A percentile compares a stretch with the other conserved stretches of the same genome.
These are phyloP conservation scores for Polysphondylium violaceum DNA, from an alignment of 78 protist species.

Conservation along the genomic window DNA sequence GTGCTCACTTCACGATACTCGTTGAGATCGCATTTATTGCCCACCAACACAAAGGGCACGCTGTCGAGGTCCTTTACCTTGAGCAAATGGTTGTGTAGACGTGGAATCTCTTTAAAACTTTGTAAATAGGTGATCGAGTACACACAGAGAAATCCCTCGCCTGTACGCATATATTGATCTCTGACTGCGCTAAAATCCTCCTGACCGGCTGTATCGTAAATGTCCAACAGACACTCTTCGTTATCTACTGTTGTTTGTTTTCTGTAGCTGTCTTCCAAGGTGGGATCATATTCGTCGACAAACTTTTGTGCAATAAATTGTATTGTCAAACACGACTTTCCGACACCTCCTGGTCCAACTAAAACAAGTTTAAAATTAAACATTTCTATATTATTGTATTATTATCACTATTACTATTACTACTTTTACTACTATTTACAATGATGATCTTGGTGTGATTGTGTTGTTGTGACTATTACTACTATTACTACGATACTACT, in stretches of 20 bases:
- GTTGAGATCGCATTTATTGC: conserved; percentile 94
- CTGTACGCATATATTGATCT: conserved; percentile 83
- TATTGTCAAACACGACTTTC: conserved; percentile 77
- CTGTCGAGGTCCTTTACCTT: conserved; percentile 76
- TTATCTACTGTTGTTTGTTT: conserved; percentile 75
- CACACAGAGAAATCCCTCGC: conserved; percentile 84
- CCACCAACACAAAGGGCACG: conserved; percentile 91
- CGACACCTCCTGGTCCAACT: conserved; percentile 85
- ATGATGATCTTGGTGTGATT: no score
- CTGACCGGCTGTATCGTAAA: conserved; percentile 94
- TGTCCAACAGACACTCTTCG: conserved; percentile 84
- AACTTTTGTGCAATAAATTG: conserved; percentile 79
- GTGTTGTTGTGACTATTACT: no score
- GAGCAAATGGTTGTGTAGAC: conserved; percentile 60
- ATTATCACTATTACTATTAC: no score
- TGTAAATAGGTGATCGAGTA: conserved; percentile 77
- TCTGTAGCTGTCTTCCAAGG: conserved; percentile 75
- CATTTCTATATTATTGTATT: conserved; percentile 27
- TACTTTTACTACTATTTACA: no score
- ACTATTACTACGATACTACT: no score
- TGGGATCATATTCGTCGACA: conserved; percentile 85
- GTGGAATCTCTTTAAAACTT: conserved; percentile 51
- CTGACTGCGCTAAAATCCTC: conserved; percentile 84
- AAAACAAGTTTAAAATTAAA: conserved; percentile 69
- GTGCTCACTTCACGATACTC: conserved; percentile 79